Conservation (phyloP, 2,329 filamentous ascomycete genomes). For the Parascedosporium putredinis region DNA sequence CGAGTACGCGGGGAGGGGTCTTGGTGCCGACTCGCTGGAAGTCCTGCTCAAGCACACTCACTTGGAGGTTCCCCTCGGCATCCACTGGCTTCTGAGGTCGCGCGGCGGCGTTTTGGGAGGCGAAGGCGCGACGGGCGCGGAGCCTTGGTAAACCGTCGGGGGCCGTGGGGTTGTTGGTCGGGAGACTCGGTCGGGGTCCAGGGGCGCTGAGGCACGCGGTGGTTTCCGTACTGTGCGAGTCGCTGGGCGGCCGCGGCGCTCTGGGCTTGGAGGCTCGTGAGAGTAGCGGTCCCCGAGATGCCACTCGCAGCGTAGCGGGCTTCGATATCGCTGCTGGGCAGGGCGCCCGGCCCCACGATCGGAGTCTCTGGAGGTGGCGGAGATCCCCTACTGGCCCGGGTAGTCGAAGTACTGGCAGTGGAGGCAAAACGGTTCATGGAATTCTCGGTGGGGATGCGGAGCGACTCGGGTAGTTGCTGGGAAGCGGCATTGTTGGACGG, state of each 20-base stretch:
- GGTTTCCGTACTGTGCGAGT: slow-evolving; percentile 61
- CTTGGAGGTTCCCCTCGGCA: slow-evolving; percentile 34
- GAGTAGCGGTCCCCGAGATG: slow-evolving; percentile 74
- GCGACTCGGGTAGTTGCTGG: slow-evolving; percentile 19
- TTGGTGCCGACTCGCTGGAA: slow-evolving; percentile 73
- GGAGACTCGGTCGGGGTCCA: slow-evolving; percentile 95
- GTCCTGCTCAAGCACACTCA: slow-evolving; percentile 73
- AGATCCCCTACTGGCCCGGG: slow-evolving; percentile 80
- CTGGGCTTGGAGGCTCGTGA: slow-evolving; percentile 59
- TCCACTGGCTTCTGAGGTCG: slow-evolving; percentile 17
- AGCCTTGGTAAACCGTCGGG: slow-evolving; percentile 84
- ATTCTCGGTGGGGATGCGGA: slow-evolving; percentile 30
- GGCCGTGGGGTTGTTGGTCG: slow-evolving; percentile 81
- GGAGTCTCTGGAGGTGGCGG: slow-evolving; percentile 93
- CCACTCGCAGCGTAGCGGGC: slow-evolving; percentile 84
- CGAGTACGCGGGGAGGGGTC: slow-evolving; percentile 87
- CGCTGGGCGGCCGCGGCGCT: slow-evolving; percentile 76
- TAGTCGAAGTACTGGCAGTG: slow-evolving; percentile 87
- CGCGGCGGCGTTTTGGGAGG: slow-evolving; percentile 30
- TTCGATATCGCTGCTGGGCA: slow-evolving; percentile 75
- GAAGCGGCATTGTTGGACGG: slow-evolving; percentile 16
- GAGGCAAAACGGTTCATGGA: slow-evolving; percentile 58
- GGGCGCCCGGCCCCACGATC: slow-evolving; percentile 58
- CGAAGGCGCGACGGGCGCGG: slow-evolving; percentile 53
- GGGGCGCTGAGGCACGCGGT: slow-evolving; percentile 42